Conservation (phyloP, 352 stramenopile genomes). For the Pythium rishiriense region DNA sequence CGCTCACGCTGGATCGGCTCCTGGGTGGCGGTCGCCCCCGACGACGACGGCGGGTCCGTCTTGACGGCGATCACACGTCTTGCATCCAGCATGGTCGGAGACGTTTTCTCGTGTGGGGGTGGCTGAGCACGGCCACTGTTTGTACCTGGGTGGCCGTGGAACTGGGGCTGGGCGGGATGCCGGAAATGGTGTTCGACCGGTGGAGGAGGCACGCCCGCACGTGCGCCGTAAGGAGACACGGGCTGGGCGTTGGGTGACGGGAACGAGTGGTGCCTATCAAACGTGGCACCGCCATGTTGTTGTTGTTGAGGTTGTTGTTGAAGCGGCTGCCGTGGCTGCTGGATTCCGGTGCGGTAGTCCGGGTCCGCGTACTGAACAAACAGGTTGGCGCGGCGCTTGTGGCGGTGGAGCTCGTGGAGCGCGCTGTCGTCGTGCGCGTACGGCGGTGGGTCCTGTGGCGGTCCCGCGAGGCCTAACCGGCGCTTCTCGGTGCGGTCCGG, state of each 20-base stretch:
- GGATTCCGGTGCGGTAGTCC: background rate
- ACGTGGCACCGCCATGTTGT: background rate
- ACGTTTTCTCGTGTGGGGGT: background rate
- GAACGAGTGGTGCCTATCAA: slow-evolving; percentile 6
- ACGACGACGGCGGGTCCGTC: background rate
- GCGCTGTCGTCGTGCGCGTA: slow-evolving; percentile 4
- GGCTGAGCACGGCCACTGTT: background rate
- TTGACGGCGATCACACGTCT: slow-evolving; percentile 1
- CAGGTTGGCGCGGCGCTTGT: slow-evolving; percentile 22
- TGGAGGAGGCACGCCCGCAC: background rate
- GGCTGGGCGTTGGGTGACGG: background rate
- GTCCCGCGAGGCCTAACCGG: background rate
- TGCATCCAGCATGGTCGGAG: background rate
- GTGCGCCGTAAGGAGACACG: background rate
- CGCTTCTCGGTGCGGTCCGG: slow-evolving; percentile 8
- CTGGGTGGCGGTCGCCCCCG: background rate
- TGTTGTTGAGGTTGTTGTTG: background rate
- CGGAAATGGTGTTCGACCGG: background rate
- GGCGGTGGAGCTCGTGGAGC: slow-evolving; percentile 8
- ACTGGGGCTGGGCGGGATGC: background rate
- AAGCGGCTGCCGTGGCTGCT: background rate
- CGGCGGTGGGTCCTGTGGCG: background rate
- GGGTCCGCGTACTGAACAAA: slow-evolving; percentile 25
- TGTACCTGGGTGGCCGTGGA: background rate
- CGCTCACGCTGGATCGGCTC: slow-evolving; percentile 32